Evolutionary conservation across 179 eudicot species (phyloP).

Genomic region (Actinidia polygama): DNA sequence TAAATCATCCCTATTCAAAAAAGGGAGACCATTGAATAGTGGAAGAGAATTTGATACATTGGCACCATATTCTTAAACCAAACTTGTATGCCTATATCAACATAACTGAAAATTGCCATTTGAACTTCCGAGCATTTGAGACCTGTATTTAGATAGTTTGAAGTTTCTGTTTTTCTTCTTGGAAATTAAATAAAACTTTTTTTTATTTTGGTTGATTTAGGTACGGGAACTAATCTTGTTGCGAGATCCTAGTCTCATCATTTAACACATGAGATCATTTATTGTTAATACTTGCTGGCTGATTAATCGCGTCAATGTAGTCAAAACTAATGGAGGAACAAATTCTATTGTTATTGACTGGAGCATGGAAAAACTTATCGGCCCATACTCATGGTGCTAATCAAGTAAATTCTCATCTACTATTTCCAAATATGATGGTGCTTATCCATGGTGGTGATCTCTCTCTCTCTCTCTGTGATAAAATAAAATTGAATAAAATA

Average conservation of each 20-base stretch:
- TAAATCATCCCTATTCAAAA: too few relatives aligned
- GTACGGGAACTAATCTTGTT: slow-evolving; percentile 85
- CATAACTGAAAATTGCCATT: too few relatives aligned
- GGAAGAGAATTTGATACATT: background rate
- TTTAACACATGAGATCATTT: slow-evolving; percentile 94
- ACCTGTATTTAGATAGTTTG: too few relatives aligned
- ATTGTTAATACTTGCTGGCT: slow-evolving; percentile 95
- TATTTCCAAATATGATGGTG: background rate
- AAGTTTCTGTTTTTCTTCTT: background rate
- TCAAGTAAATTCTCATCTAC: slow-evolving; percentile 55
- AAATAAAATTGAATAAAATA: too few relatives aligned
- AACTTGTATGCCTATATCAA: background rate
- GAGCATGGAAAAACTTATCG: slow-evolving; percentile 98
- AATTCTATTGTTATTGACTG: slow-evolving; percentile 92
- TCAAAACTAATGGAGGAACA: slow-evolving; percentile 92
- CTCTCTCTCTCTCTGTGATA: background rate
- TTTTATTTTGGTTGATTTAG: slow-evolving; percentile 43
- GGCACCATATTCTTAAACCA: background rate
- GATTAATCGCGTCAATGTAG: slow-evolving; percentile 93
- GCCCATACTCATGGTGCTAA: slow-evolving; percentile 95
- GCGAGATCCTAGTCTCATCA: slow-evolving; percentile 80
- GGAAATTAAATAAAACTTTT: too few relatives aligned
- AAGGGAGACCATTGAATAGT: too few relatives aligned
- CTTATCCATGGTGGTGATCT: background rate
- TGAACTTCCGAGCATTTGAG: background rate